Evolutionary conservation across 306 rosid genomes (phyloP).

Genomic region (Prunus padus): DNA sequence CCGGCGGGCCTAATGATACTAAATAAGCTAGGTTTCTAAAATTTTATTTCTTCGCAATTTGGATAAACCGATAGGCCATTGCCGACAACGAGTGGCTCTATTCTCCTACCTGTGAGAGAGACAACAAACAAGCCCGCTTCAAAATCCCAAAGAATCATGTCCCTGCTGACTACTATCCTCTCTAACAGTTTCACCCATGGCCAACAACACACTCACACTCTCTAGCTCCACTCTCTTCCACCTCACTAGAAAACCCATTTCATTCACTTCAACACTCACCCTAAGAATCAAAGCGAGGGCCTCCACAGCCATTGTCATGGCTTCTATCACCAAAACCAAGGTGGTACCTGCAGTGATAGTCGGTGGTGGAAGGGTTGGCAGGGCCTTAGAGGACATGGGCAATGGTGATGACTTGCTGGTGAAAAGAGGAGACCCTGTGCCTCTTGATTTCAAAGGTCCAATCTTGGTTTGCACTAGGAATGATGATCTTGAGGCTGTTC

Average conservation of each 20-base stretch:
- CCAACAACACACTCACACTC: slow-evolving; percentile 34
- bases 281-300: slow-evolving; percentile 23
- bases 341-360: slow-evolving; percentile 82
- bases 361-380: slow-evolving; percentile 87
- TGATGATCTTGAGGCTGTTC: slow-evolving; percentile 88
- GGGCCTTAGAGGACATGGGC: slow-evolving; percentile 75
- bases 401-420: slow-evolving; percentile 61
- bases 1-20: too few species aligned
- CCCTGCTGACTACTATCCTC: background rate
- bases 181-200: slow-evolving; percentile 28
- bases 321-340: slow-evolving; percentile 30
- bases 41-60: background rate
- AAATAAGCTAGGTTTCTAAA: too few species aligned
- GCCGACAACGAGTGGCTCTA: slow-evolving; percentile 28
- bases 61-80: background rate
- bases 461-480: slow-evolving; percentile 86
- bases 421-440: slow-evolving; percentile 71
- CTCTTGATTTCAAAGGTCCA: slow-evolving; percentile 68
- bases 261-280: slow-evolving; percentile 3
- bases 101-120: background rate
- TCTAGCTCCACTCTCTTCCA: slow-evolving; percentile 36
- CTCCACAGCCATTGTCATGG: slow-evolving; percentile 32
- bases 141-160: slow-evolving; percentile 16
- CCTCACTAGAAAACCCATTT: slow-evolving; percentile 12
- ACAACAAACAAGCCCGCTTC: background rate